phyloP scores from a whole-genome alignment of 2,329 filamentous ascomycete species.

The Hymenoscyphus infarciens region DNA sequence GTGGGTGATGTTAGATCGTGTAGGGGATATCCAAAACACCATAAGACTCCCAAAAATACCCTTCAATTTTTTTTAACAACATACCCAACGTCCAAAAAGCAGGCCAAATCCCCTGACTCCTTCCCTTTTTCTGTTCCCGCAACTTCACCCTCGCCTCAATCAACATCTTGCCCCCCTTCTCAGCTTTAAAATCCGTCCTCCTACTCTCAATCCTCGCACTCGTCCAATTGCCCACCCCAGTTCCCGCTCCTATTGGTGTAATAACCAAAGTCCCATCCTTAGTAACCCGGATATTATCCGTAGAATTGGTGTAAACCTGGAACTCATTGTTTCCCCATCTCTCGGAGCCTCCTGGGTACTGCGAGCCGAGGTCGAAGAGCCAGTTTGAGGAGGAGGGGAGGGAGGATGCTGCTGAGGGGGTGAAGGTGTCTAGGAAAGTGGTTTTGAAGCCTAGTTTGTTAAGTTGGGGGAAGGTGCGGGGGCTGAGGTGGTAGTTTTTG shows the following conservation, averaged over 20 bases:
- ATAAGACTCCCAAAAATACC: too few species aligned
- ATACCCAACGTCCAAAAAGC: conserved; percentile 46
- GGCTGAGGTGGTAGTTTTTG: background rate
- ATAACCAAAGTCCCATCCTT: conserved; percentile 39
- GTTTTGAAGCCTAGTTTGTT: background rate
- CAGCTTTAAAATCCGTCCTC: conserved; percentile 36
- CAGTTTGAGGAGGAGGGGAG: conserved; percentile 37
- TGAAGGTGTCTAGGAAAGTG: conserved; percentile 9
- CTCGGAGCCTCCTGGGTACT: conserved; percentile 43
- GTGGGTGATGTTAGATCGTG: too few species aligned
- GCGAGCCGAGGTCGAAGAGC: conserved; percentile 43
- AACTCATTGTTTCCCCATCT: conserved; percentile 50
- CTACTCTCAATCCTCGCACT: conserved; percentile 44
- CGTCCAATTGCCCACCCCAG: conserved; percentile 38
- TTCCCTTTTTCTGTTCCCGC: conserved; percentile 25
- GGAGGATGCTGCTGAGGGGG: background rate
- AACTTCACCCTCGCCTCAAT: conserved; percentile 41
- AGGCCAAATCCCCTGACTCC: conserved; percentile 44
- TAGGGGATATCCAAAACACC: too few species aligned
- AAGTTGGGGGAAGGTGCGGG: background rate
- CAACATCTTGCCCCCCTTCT: conserved; percentile 36
- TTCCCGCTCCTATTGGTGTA: conserved; percentile 26
- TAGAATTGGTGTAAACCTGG: conserved; percentile 43
- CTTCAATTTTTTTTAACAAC: too few species aligned
- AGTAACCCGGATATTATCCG: conserved; percentile 42